Percentiles rank a stretch among this genome's conserved stretches.
Conservation (phyloP, 495 filamentous ascomycete genomes). For the Aspergillus sclerotioniger region DNA sequence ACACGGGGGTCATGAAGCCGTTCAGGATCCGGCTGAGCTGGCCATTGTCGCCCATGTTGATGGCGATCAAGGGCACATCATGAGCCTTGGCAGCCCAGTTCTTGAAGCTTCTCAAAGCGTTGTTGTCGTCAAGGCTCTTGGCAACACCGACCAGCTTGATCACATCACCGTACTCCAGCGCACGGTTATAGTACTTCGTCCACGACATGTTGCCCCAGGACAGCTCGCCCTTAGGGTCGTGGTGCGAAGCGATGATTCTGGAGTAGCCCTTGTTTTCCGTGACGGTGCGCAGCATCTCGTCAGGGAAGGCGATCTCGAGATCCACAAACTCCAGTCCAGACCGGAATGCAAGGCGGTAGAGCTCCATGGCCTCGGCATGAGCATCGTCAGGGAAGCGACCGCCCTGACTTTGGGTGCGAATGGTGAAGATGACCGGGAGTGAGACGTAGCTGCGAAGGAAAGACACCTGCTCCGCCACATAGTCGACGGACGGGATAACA, state of each 20-base stretch:
- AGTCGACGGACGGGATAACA: slow-evolving; percentile 66
- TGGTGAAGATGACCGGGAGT: slow-evolving; percentile 90
- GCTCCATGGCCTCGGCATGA: slow-evolving; percentile 61
- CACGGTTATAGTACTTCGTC: slow-evolving; percentile 83
- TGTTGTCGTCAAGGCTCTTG: slow-evolving; percentile 77
- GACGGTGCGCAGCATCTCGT: slow-evolving; percentile 64
- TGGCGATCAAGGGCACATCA: slow-evolving; percentile 78
- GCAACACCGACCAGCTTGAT: slow-evolving; percentile 94
- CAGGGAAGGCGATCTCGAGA: slow-evolving; percentile 84
- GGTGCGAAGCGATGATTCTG: slow-evolving; percentile 91
- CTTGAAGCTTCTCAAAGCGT: slow-evolving; percentile 79
- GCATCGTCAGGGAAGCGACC: slow-evolving; percentile 83
- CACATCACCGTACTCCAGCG: slow-evolving; percentile 81
- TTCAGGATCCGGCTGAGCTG: slow-evolving; percentile 90
- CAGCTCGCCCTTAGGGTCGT: slow-evolving; percentile 75
- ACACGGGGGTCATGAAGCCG: slow-evolving; percentile 91
- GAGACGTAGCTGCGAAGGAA: slow-evolving; percentile 70
- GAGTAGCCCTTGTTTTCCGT: slow-evolving; percentile 66
- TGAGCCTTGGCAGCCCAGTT: slow-evolving; percentile 67
- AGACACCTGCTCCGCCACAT: slow-evolving; percentile 76
- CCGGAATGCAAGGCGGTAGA: slow-evolving; percentile 77
- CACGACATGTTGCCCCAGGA: slow-evolving; percentile 89
- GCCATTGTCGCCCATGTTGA: slow-evolving; percentile 91
- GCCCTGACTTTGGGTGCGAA: slow-evolving; percentile 82
- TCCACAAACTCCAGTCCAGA: slow-evolving; percentile 90